A percentile compares a stretch with the other conserved stretches of the same genome.
Evolutionary conservation across 176 grass and related monocot species (phyloP).

Genomic region (Saccharum officinarum): DNA sequence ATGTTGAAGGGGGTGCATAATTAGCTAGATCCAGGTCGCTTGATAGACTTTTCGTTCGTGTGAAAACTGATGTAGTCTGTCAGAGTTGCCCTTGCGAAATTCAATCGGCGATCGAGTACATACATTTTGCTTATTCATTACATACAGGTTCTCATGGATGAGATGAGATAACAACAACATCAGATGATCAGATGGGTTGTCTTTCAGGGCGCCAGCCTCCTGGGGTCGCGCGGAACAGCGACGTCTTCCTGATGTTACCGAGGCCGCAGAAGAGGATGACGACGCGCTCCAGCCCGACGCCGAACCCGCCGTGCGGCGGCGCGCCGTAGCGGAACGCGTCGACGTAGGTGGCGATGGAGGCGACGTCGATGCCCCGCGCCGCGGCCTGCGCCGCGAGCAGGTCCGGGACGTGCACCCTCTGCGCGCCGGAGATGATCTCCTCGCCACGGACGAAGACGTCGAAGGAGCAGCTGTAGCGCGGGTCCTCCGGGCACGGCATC

Average conservation of each 20-base stretch:
- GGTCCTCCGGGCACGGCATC: slow-evolving; percentile 68
- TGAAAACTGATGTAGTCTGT: not conserved
- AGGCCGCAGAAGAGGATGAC: slow-evolving; percentile 82
- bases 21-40: not conserved
- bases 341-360: slow-evolving; percentile 55
- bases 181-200: too few relatives aligned
- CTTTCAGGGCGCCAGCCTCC: slow-evolving; percentile 42
- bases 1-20: slow-evolving; percentile 5
- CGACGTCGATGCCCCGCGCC: slow-evolving; percentile 53
- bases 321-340: slow-evolving; percentile 71
- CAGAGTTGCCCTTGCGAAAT: too few relatives aligned
- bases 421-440: slow-evolving; percentile 82
- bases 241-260: slow-evolving; percentile 62
- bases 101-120: too few relatives aligned
- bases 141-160: too few relatives aligned
- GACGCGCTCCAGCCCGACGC: slow-evolving; percentile 68
- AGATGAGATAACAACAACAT: too few relatives aligned
- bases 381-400: slow-evolving; percentile 47
- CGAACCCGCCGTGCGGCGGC: slow-evolving; percentile 74
- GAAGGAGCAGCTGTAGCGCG: slow-evolving; percentile 70
- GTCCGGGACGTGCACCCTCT: slow-evolving; percentile 62
- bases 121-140: too few relatives aligned
- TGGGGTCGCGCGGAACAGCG: slow-evolving; percentile 74
- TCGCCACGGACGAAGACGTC: slow-evolving; percentile 76
- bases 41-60: not conserved